Base-by-base conservation (phyloP, 2,329 filamentous ascomycete species). In the Proliferodiscus dingleyae region DNA sequence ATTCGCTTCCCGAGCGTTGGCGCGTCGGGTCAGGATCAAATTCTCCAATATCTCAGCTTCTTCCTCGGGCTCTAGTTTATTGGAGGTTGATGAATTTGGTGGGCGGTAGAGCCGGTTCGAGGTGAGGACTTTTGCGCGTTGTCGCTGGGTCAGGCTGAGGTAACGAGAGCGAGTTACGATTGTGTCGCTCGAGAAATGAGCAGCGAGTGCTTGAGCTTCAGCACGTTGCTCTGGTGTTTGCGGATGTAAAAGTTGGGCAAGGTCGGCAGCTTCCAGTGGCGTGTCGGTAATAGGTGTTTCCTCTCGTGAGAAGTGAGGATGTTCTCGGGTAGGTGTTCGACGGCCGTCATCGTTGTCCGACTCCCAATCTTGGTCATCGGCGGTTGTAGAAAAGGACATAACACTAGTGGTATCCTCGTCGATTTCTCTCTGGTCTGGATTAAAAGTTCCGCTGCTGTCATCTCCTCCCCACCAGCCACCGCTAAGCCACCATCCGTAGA, bases 111-210 rank as follows among this genome's bases (percentile, higher is more conserved):
- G 29, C 5, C n/a, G 60, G 36, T 68, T 70, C 7, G 71, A 73
- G 37, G 75, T 72, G 10, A 93, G 69, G 16, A 97, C 72, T 43
- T 80, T 80, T 1, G 82, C 79, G 39, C 86, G 80, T 46, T 89
- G 83, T 18, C 77, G 73, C 55, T 87, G 81, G 41, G 85, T 71
- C 54, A 83, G 74, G 33, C 78, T 78, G 36, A 75, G 77, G 67
- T 87, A 96, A 40, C 80, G 81, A 11, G 87, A 87, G 32, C 93
- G 83, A 2, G 93, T 98, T 69, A 96, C 73, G 46, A 91, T 82
- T 16, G 73, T 75, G 21, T 83, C 72, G 48, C 80, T 83, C 46
- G 77, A 72, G 1, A 97, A 74, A 63, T 95, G 90, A 0, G 87
- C 84, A 4, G 91, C 84, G 2, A 97, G 75, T 1, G 89, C 77